Evolutionary conservation across 805 yeast genomes (phyloP).

Genomic region (Sugiyamaella qingdaonensis): DNA sequence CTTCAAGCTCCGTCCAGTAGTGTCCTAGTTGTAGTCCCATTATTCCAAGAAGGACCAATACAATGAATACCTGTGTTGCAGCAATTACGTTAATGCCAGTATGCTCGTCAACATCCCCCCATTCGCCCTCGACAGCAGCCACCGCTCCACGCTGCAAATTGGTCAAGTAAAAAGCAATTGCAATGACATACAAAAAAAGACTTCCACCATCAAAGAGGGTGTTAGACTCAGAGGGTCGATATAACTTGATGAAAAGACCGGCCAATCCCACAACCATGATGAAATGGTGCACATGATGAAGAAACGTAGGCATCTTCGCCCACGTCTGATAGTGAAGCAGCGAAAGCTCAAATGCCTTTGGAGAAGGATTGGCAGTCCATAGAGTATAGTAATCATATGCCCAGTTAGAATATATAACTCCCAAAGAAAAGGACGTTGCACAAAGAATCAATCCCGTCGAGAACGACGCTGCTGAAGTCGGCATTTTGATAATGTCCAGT

Average conservation of each 20-base stretch:
- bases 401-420: conserved; percentile 71
- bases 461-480: conserved; percentile 31
- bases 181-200: conserved; percentile 65
- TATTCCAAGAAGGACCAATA: conserved; percentile 71
- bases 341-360: conserved; percentile 54
- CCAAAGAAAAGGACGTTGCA: conserved; percentile 72
- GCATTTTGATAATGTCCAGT: conserved; percentile 20
- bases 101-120: conserved; percentile 90
- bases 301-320: conserved; percentile 58
- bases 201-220: conserved; percentile 89
- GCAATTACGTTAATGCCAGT: conserved; percentile 91
- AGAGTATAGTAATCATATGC: conserved; percentile 77
- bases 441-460: conserved; percentile 30
- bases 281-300: conserved; percentile 59
- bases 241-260: conserved; percentile 73
- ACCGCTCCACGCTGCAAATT: conserved; percentile 78
- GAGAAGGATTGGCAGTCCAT: conserved; percentile 53
- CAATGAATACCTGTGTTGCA: conserved; percentile 76
- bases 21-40: conserved; percentile 81
- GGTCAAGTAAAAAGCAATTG: conserved; percentile 75
- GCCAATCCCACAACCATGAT: conserved; percentile 61
- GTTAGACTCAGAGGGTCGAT: conserved; percentile 81
- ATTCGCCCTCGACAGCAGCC: conserved; percentile 63
- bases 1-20: conserved; percentile 74
- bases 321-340: conserved; percentile 69